Evolutionary conservation across 441 rosid genomes (phyloP).

Genomic region (Mallotus repandus): DNA sequence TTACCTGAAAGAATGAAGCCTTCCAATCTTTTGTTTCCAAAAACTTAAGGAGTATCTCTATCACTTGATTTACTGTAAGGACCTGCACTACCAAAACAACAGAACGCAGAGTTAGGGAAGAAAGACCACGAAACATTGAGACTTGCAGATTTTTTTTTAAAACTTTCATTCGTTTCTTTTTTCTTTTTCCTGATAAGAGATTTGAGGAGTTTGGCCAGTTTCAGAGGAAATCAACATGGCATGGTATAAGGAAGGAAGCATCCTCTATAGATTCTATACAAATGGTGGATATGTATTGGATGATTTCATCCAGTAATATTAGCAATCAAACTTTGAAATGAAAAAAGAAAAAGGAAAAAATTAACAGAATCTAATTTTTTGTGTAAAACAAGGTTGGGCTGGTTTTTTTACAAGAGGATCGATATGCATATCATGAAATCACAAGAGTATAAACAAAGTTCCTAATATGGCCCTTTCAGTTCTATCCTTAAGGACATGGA

Average conservation of each 20-base stretch:
- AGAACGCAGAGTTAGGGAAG: neutral
- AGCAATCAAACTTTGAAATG: neutral
- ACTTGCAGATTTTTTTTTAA: neutral
- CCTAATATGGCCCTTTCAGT: neutral
- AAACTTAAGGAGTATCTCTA: conserved; percentile 78
- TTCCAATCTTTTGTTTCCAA: conserved; percentile 86
- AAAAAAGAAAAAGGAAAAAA: neutral
- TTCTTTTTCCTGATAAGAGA: neutral
- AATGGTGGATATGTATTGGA: no score
- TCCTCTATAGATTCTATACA: no score
- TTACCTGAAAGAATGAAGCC: conserved; percentile 77
- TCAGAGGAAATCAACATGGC: no score
- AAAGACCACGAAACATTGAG: neutral
- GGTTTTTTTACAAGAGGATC: conserved; percentile 5
- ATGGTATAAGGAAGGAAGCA: no score
- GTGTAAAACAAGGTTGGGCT: neutral
- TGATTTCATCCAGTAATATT: neutral
- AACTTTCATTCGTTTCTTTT: neutral
- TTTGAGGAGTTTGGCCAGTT: neutral
- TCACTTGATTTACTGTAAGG: conserved; percentile 90
- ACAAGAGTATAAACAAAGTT: neutral
- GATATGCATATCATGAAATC: neutral
- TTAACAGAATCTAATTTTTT: neutral
- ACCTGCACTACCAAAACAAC: conserved; percentile 44
- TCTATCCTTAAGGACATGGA: neutral